These are phyloP conservation scores for Phytophthora foliorum DNA, from an alignment of 352 stramenopile genomes.

Conservation along the genomic window DNA sequence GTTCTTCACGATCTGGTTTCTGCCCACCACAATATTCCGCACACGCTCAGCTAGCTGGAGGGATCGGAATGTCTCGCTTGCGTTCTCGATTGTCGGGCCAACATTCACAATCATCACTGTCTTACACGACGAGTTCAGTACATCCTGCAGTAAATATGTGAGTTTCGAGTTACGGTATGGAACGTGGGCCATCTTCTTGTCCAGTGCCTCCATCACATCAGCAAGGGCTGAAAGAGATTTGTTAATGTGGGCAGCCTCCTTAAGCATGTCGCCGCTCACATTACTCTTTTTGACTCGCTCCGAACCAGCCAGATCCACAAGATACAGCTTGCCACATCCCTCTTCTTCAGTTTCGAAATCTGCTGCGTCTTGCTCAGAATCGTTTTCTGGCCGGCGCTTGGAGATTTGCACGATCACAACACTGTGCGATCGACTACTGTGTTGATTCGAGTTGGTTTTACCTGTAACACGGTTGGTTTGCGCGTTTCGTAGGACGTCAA, in stretches of 20 bases:
- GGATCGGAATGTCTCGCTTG: constrained; percentile 88
- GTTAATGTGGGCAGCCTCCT: constrained; percentile 88
- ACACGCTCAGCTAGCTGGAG: constrained; percentile 90
- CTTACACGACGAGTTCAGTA: constrained; percentile 91
- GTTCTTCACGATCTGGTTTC: constrained; percentile 87
- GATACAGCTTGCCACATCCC: constrained; percentile 90
- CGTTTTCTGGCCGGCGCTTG: constrained; percentile 45
- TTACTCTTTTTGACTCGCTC: constrained; percentile 94
- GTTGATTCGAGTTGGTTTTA: constrained; percentile 89
- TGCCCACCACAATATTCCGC: constrained; percentile 80
- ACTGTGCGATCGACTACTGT: constrained; percentile 94
- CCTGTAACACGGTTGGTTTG: constrained; percentile 87
- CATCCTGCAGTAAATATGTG: constrained; percentile 97
- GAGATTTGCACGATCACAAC: constrained; percentile 94
- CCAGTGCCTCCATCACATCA: constrained; percentile 94
- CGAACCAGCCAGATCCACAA: constrained; percentile 94
- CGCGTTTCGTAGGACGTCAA: constrained; percentile 68
- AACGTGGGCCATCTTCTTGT: constrained; percentile 93
- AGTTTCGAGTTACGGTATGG: constrained; percentile 99
- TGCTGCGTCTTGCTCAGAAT: constrained; percentile 34
- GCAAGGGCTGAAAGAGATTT: constrained; percentile 93
- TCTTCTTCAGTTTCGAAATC: constrained; percentile 46
- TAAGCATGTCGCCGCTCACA: constrained; percentile 85
- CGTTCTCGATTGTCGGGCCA: constrained; percentile 83
- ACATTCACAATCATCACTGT: constrained; percentile 96